These are phyloP conservation scores for Saccharum hybrid DNA, from an alignment of 202 grass and related monocot genomes.

Conservation along the genomic window DNA sequence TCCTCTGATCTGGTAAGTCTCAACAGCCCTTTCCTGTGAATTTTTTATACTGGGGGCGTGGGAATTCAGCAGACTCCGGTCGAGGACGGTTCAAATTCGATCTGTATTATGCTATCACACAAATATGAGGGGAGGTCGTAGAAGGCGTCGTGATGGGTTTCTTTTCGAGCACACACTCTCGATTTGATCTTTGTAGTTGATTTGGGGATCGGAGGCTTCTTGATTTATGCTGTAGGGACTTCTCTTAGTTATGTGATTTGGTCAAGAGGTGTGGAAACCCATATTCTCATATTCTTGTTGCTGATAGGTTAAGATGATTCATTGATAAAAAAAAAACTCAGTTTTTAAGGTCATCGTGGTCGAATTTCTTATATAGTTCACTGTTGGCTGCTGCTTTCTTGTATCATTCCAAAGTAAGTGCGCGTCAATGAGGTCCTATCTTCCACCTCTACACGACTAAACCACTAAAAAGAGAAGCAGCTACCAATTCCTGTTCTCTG, in stretches of 20 bases:
- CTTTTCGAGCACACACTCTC: background rate
- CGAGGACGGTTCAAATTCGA: background rate
- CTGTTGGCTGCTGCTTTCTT: background rate
- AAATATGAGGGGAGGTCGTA: background rate
- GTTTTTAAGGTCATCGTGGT: background rate
- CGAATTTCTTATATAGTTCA: background rate
- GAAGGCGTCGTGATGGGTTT: background rate
- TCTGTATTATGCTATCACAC: background rate
- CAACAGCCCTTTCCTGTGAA: background rate
- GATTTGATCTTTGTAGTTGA: conserved; percentile 6
- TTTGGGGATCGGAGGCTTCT: background rate
- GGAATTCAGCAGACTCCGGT: background rate
- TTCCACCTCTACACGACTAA: no score
- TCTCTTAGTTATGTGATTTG: background rate
- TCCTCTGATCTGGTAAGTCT: conserved; percentile 10
- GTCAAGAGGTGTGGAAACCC: background rate
- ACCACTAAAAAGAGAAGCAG: background rate
- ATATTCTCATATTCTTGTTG: background rate
- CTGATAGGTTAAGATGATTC: background rate
- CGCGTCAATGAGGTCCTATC: background rate
- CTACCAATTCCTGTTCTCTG: background rate
- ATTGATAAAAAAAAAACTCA: background rate
- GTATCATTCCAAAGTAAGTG: background rate
- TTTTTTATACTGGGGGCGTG: background rate
- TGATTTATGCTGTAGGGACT: background rate